phyloP scores from a whole-genome alignment of 495 filamentous ascomycete genomes.

The Articulospora tetracladia region DNA sequence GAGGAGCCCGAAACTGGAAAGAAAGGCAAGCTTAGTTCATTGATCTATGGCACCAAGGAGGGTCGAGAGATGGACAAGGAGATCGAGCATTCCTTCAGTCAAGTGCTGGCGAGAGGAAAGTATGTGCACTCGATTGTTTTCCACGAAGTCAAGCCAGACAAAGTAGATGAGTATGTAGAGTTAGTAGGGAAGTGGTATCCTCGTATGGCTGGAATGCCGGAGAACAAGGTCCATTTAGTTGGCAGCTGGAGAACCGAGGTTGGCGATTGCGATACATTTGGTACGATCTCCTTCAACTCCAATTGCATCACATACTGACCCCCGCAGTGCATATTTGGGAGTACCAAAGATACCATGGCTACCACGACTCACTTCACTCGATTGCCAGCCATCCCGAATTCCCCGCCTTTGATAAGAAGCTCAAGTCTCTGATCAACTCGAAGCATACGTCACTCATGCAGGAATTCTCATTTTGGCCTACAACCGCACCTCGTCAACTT shows the following conservation, averaged over 20 bases:
- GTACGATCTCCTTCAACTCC: constrained; percentile 44
- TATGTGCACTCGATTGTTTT: constrained; percentile 98
- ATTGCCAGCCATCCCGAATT: constrained; percentile 79
- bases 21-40: constrained; percentile 52
- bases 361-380: constrained; percentile 83
- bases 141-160: constrained; percentile 93
- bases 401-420: constrained; percentile 72
- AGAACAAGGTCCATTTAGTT: constrained; percentile 92
- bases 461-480: constrained; percentile 99
- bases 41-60: constrained; percentile 96
- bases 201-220: constrained; percentile 68
- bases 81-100: constrained; percentile 90
- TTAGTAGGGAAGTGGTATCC: constrained; percentile 94
- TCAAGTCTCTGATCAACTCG: constrained; percentile 73
- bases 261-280: constrained; percentile 95
- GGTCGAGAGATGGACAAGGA: constrained; percentile 88
- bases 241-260: constrained; percentile 99
- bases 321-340: constrained; percentile 94
- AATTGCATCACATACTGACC: neutral
- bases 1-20: constrained; percentile 34
- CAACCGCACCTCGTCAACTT: constrained; percentile 80
- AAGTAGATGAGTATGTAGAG: constrained; percentile 90
- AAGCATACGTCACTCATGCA: constrained; percentile 95
- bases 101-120: constrained; percentile 92
- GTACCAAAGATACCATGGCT: constrained; percentile 95